Base-by-base conservation (phyloP, 2,329 filamentous ascomycete species). In the Colletotrichum aenigma region DNA sequence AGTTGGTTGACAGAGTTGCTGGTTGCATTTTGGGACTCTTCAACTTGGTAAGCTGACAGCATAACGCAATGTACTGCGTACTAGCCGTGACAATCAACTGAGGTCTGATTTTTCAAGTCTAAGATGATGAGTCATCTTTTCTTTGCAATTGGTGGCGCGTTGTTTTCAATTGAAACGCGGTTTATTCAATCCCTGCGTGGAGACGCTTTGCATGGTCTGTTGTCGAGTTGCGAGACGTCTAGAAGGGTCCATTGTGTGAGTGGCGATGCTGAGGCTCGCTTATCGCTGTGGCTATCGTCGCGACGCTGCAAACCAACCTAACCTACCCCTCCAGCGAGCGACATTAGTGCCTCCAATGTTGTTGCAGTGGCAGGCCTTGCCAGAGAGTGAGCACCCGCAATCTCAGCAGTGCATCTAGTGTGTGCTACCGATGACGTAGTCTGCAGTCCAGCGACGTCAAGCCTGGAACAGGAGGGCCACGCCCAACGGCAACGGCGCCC, bases 391-490 rank as follows among this genome's bases (percentile, higher is more conserved):
- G n/a, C 43, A 52, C 9, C n/a, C 61, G 43, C 48, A 64, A 71
- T 72, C 58, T 75, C 28, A 68, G 43, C 18, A 26, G 55, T 38
- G 67, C 34, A 21, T 52, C 43, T 52, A 52, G 43, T 21, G 43
- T 52, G 43, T 52, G 61, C 34, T 43, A 48, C 73, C 43, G 26
- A 76, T 76, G 74, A 76, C 74, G 74, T 76, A 74, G 65, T 65
- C 10, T 69, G 65, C 56, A 66, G 74, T 66, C 34, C 56, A 70
- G 67, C 66, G 66, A 70, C 56, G 24, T 69, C 65, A 65, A 73
- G 60, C 70, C 70, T 76, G 74, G 70, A 74, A 69, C 58, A 65
- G 30, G 64, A 43, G 36, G 67, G 12, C 13, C 12, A 6, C 16
- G 30, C 26, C 55, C 24, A 30, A 30, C 66, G 28, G 43, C 32